Conservation (phyloP, 1,284 basidiomycete genomes). For the Stygiomarasmius scandens region DNA sequence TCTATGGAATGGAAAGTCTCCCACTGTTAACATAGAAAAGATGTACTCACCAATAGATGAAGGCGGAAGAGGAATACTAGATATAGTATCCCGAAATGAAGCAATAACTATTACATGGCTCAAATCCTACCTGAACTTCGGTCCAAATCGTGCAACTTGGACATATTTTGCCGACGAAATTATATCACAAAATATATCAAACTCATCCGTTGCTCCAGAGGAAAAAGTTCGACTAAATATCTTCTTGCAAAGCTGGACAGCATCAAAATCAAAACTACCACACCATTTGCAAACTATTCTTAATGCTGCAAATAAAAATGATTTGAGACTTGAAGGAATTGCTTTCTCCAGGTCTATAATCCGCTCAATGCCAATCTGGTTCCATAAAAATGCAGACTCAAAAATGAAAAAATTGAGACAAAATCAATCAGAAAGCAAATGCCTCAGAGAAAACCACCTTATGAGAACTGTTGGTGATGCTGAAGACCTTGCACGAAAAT, state of each 20-base stretch:
- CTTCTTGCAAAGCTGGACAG: too few relatives aligned
- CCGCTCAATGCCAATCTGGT: too few relatives aligned
- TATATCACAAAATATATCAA: too few relatives aligned
- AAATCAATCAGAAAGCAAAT: not conserved
- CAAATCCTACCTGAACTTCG: constrained; percentile 2
- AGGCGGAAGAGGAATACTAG: constrained; percentile 15
- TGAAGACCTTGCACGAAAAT: too few relatives aligned
- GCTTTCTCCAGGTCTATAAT: too few relatives aligned
- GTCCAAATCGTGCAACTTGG: constrained; percentile 6
- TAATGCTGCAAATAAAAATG: too few relatives aligned
- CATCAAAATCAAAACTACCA: too few relatives aligned
- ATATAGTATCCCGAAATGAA: constrained; percentile 13
- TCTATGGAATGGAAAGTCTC: constrained; percentile 19
- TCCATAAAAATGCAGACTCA: too few relatives aligned
- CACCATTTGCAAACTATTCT: too few relatives aligned
- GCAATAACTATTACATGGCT: constrained; percentile 11
- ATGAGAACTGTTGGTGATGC: not conserved
- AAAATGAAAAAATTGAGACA: not conserved
- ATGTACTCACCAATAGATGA: constrained; percentile 3
- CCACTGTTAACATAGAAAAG: constrained; percentile 4
- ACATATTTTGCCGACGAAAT: constrained; percentile 12
- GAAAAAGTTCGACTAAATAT: too few relatives aligned
- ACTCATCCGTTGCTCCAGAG: too few relatives aligned
- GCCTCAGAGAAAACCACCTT: constrained; percentile 3
- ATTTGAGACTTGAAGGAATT: too few relatives aligned